phyloP scores from a whole-genome alignment of 306 rosid genomes.

The Quercus parvula region DNA sequence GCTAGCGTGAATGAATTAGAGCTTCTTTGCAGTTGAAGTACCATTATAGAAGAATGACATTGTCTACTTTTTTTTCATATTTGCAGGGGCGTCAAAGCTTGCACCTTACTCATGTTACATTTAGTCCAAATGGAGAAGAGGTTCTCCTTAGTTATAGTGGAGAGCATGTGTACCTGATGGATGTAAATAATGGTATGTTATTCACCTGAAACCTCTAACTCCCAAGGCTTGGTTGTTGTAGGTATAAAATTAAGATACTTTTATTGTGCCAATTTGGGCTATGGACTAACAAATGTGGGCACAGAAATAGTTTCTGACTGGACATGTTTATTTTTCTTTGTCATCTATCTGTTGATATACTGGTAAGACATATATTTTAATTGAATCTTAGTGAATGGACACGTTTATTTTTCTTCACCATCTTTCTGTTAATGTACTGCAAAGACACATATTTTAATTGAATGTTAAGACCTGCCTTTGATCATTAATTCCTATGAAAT shows the following conservation, averaged over 20 bases:
- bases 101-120: constrained; percentile 90
- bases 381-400: too few relatives aligned
- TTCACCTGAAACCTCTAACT: constrained; percentile 8
- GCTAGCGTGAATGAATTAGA: constrained; percentile 5
- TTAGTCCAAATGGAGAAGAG: constrained; percentile 92
- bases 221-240: background rate
- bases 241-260: too few relatives aligned
- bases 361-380: too few relatives aligned
- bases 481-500: background rate
- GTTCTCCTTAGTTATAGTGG: constrained; percentile 99
- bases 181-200: constrained; percentile 68
- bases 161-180: constrained; percentile 91
- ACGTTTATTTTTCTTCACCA: background rate
- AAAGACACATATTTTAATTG: background rate
- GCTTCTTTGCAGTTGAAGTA: background rate
- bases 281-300: background rate
- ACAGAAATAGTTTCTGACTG: background rate
- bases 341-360: too few relatives aligned
- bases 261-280: background rate
- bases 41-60: background rate
- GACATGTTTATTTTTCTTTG: background rate
- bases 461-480: background rate
- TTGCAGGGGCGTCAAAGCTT: constrained; percentile 74
- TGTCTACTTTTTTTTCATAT: constrained; percentile 10
- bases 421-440: background rate